Evolutionary conservation across 2,329 filamentous ascomycete species (phyloP), one percentile per base, ranked within the genome.

Genomic region (Colletotrichum sp.): DNA sequence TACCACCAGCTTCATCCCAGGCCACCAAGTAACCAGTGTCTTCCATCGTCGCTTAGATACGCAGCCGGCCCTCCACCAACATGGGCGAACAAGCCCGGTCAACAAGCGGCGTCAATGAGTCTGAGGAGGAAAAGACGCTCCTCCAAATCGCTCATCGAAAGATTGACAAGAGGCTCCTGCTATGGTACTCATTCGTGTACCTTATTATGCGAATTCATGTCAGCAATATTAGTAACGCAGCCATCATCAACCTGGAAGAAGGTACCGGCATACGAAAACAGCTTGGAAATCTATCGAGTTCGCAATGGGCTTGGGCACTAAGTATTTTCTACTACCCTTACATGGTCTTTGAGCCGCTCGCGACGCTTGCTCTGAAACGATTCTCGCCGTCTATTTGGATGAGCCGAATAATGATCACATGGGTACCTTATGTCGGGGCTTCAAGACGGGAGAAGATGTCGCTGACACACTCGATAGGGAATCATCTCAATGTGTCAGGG

Each of bases 191-290:
- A 0, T 78, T 80, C 34, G 79, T 79, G 3, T 81, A 80, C 49
- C 76, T 81, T 5, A 76, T 81, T 52, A 80, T 80, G 80, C 72
- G 80, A 12, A 79, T 80, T 18, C 79, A 79, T 26, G 79, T 80
- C 49, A 76, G 76, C 75, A 81, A 82, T 62, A 80, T 80, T 72
- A 80, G 78, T 65, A 82, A 82, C 62, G 71, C 79, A 8, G 79
- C 80, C 69, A 82, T 81, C 49, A 80, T 81, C 68, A 82, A 82
- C 67, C 77, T 82, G 9, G 80, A 82, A 55, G 63, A 80, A 26
- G 80, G 80, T 5, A 80, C 80, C 9, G 80, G 78, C 39, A 82
- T 81, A 59, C 66, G 76, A 55, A 77, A 78, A 32, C 79, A 82
- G 69, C 75, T 82, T 13, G 79, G 80, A 0, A 44, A 77, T 21